phyloP scores from a whole-genome alignment of 352 stramenopile genomes.

The Hyaloperonospora arabidopsidis region DNA sequence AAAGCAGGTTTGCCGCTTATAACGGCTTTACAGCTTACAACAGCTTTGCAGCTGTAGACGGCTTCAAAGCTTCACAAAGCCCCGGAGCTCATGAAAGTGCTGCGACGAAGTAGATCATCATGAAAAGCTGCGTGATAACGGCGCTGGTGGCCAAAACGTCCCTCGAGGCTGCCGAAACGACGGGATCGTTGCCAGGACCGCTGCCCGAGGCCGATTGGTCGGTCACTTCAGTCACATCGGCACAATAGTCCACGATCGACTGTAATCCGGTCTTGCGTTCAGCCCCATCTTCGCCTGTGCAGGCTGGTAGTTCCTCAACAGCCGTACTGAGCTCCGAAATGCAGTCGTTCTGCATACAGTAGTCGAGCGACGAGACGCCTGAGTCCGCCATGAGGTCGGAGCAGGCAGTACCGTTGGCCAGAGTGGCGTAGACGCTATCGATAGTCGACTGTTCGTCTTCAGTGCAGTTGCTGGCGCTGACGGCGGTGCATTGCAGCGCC shows the following conservation, averaged over 20 bases:
- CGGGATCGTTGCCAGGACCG: slow-evolving; percentile 4
- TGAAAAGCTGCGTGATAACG: slow-evolving; percentile 10
- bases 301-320: slow-evolving; percentile 19
- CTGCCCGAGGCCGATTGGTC: slow-evolving; percentile 16
- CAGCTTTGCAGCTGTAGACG: background rate
- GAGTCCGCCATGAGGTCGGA: slow-evolving; percentile 20
- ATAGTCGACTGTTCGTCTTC: slow-evolving; percentile 21
- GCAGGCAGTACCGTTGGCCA: slow-evolving; percentile 21
- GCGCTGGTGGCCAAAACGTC: slow-evolving; percentile 1
- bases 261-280: slow-evolving; percentile 25
- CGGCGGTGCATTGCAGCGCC: slow-evolving; percentile 10
- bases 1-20: background rate
- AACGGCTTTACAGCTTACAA: background rate
- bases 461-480: slow-evolving; percentile 23
- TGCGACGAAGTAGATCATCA: slow-evolving; percentile 17
- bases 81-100: slow-evolving; percentile 10
- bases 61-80: no score
- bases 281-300: slow-evolving; percentile 21
- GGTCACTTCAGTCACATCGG: slow-evolving; percentile 11
- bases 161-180: slow-evolving; percentile 9
- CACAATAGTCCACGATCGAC: slow-evolving; percentile 22
- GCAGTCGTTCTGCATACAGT: slow-evolving; percentile 27
- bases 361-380: slow-evolving; percentile 26
- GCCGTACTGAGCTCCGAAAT: slow-evolving; percentile 19
- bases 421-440: slow-evolving; percentile 23